Base-by-base conservation (phyloP, 495 filamentous ascomycete species). In the Talaromyces proteolyticus region DNA sequence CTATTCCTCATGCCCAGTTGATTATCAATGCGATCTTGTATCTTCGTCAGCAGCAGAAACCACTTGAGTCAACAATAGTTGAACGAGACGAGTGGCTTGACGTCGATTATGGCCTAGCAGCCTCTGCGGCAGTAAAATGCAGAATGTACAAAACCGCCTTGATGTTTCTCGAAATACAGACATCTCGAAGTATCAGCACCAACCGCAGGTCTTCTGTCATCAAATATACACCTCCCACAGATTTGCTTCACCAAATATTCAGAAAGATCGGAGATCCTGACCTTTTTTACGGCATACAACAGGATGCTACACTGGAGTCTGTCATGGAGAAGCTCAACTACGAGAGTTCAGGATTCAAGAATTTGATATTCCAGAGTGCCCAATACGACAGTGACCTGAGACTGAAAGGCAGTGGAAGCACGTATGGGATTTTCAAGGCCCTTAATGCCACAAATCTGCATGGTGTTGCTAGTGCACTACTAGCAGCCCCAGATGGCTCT, bases 251-350 rank as follows among this genome's bases (percentile, higher is more conserved):
- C 51, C 70, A 79, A 7, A 87, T 97, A 2, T 98, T 89, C 61
- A 85, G 85, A 63, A 88, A 89, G 50, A 85, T 97, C 34, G 91
- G 96, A 64, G 93, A 98, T 61, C 91, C 91, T 12, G 93, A 98
- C 61, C 82, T 91, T 16, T 97, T 91, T 62, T 97, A 98, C 58
- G 93, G 93, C n/a, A 83, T 97, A 18, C 78, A 86, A 42, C 87
- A 94, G 62, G 78, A 76, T 19, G 78, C 89, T 10, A 87, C 81
- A 42, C 68, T 98, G 37, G 71, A 76, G 14, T 86, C 85, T 0
- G 84, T 96, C 6, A 75, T 95, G 55, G 80, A 86, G 21, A 82
- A 84, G 22, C 76, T 96, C n/a, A 91, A 96, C 56, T 92, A 95
- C 58, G 94, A 98, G 67, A 78, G 82, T 40, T 84, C 93, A 53